Percentiles rank a stretch among this genome's conserved stretches.
These are phyloP conservation scores for Colletotrichum tropicicola DNA, from an alignment of 2,329 filamentous ascomycete species.

Conservation along the genomic window DNA sequence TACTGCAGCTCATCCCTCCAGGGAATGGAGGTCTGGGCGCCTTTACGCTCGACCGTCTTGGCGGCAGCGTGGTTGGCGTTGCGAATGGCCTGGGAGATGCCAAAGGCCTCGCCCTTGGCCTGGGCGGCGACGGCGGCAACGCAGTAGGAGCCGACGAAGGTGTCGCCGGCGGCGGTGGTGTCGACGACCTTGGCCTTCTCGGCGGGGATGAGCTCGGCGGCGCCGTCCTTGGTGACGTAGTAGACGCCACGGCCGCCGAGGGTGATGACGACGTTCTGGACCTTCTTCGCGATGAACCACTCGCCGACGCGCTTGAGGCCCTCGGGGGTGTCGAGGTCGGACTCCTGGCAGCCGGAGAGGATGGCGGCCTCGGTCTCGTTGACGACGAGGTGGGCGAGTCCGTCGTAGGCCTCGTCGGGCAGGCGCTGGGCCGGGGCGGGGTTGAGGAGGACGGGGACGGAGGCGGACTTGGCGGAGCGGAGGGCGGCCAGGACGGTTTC, in stretches of 20 bases:
- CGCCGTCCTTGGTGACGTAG: slow-evolving; percentile 58
- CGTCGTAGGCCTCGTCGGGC: slow-evolving; percentile 71
- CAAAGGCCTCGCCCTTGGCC: slow-evolving; percentile 45
- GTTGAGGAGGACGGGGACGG: slow-evolving; percentile 79
- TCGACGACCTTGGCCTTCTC: slow-evolving; percentile 82
- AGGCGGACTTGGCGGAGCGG: slow-evolving; percentile 52
- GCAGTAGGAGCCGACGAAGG: slow-evolving; percentile 90
- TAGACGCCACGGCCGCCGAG: slow-evolving; percentile 84
- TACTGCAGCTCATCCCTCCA: slow-evolving; percentile 50
- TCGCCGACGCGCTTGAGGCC: slow-evolving; percentile 58
- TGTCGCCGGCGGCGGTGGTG: slow-evolving; percentile 94
- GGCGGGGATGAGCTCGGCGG: slow-evolving; percentile 64
- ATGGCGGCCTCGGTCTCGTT: slow-evolving; percentile 91
- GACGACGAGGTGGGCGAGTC: slow-evolving; percentile 81
- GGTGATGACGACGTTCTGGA: slow-evolving; percentile 83
- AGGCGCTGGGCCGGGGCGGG: slow-evolving; percentile 80
- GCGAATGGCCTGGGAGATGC: slow-evolving; percentile 63
- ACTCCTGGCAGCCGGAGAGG: slow-evolving; percentile 65
- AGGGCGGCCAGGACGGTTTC: slow-evolving; percentile 72
- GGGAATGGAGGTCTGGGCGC: slow-evolving; percentile 54
- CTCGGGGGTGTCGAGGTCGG: slow-evolving; percentile 55
- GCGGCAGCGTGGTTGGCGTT: slow-evolving; percentile 61
- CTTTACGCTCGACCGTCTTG: slow-evolving; percentile 51
- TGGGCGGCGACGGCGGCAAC: slow-evolving; percentile 70
- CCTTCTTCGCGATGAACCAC: slow-evolving; percentile 74